Conservation (phyloP, 192 early-diverging fungal species). For the Phlyctochytrium bullatum region DNA sequence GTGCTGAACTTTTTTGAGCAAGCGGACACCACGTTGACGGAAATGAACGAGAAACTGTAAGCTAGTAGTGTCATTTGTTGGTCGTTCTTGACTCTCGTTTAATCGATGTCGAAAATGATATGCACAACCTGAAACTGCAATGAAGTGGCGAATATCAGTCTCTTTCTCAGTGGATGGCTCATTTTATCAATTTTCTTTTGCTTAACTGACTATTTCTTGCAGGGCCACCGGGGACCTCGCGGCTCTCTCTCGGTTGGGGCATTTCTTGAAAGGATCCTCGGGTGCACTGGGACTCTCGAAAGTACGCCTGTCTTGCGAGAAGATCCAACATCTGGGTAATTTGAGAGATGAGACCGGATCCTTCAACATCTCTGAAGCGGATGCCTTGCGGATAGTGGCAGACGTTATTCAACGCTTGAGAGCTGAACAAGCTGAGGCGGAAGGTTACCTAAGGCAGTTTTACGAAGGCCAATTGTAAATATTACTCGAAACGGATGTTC, state of each 20-base stretch:
- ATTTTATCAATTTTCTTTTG: too few species aligned
- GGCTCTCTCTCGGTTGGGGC: constrained; percentile 76
- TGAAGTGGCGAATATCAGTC: too few species aligned
- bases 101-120: too few species aligned
- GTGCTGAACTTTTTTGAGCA: constrained; percentile 84
- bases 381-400: neutral
- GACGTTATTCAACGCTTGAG: neutral
- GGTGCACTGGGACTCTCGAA: constrained; percentile 79
- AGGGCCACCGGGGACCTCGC: constrained; percentile 60
- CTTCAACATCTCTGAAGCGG: neutral
- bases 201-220: neutral
- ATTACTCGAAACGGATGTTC: too few species aligned
- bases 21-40: constrained; percentile 71
- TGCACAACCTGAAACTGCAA: too few species aligned
- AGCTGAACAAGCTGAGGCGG: neutral
- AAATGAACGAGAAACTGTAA: constrained; percentile 73
- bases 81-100: too few species aligned
- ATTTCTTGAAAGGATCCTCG: constrained; percentile 91
- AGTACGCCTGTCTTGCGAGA: constrained; percentile 79
- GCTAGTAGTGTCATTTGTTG: too few species aligned
- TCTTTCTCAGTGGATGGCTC: too few species aligned
- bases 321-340: constrained; percentile 78
- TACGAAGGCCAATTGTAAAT: too few species aligned
- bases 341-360: neutral
- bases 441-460: neutral